phyloP scores from a whole-genome alignment of 441 rosid genomes.

The Croton setiger region DNA sequence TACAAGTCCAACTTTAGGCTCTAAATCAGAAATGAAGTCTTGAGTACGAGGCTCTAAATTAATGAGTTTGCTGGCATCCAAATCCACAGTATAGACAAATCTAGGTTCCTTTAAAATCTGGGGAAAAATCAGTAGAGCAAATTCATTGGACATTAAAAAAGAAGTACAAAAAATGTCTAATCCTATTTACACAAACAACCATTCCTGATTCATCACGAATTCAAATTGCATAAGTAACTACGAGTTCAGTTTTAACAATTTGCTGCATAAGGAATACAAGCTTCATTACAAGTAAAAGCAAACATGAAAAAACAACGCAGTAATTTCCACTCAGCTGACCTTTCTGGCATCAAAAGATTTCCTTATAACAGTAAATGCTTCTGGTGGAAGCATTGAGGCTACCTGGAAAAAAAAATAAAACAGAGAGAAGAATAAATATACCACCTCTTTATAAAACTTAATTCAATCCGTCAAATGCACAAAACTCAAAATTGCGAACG shows the following conservation, averaged over 20 bases:
- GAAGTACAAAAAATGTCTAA: background rate
- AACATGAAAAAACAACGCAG: background rate
- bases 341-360: conserved; percentile 95
- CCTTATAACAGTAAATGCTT: conserved; percentile 77
- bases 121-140: conserved; percentile 23
- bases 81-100: conserved; percentile 85
- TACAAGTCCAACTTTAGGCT: conserved; percentile 64
- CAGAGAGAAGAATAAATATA: background rate
- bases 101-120: conserved; percentile 81
- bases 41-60: conserved; percentile 74
- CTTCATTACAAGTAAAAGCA: background rate
- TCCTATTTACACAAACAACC: background rate
- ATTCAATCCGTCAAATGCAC: background rate
- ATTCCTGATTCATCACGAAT: background rate
- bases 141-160: background rate
- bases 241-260: background rate
- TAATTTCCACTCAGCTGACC: conserved; percentile 33
- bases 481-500: background rate
- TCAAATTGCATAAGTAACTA: background rate
- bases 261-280: background rate
- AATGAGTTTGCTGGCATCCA: conserved; percentile 71
- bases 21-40: conserved; percentile 75
- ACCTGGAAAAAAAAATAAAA: conserved; percentile 43
- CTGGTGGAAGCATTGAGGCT: conserved; percentile 77
- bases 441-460: background rate